These are phyloP conservation scores for Ascoidea asiatica DNA, from an alignment of 805 yeast genomes.

Conservation along the genomic window DNA sequence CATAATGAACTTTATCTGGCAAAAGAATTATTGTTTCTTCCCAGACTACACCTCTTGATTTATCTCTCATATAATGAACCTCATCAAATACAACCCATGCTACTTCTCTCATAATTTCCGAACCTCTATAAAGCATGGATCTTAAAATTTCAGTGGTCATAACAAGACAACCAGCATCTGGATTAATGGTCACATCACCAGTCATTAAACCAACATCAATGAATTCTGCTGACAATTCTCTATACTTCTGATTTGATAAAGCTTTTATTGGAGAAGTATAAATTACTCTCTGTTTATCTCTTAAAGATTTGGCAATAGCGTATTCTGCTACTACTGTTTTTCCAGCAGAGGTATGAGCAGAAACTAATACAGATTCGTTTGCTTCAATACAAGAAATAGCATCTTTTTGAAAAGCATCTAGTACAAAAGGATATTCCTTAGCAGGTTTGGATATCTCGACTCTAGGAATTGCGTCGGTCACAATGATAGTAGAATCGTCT, in stretches of 20 bases:
- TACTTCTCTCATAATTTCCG: slow-evolving; percentile 96
- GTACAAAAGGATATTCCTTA: slow-evolving; percentile 77
- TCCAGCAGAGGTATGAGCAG: slow-evolving; percentile 97
- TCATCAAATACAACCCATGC: slow-evolving; percentile 98
- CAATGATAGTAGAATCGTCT: background rate
- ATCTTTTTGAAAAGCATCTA: slow-evolving; percentile 97
- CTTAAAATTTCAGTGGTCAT: slow-evolving; percentile 98
- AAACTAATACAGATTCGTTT: slow-evolving; percentile 85
- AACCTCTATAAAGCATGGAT: slow-evolving; percentile 93
- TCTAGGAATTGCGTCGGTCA: background rate
- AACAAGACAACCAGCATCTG: slow-evolving; percentile 95
- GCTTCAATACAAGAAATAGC: slow-evolving; percentile 94
- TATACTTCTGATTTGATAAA: slow-evolving; percentile 82
- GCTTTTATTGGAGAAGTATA: slow-evolving; percentile 96
- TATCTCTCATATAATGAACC: slow-evolving; percentile 97
- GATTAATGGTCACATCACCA: slow-evolving; percentile 97
- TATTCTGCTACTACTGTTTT: slow-evolving; percentile 95
- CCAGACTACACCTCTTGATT: slow-evolving; percentile 98
- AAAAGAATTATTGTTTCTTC: slow-evolving; percentile 93
- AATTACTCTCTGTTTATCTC: slow-evolving; percentile 86
- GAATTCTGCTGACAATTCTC: slow-evolving; percentile 85
- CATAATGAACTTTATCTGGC: slow-evolving; percentile 93
- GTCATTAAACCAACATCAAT: slow-evolving; percentile 98
- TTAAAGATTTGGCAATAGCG: slow-evolving; percentile 89
- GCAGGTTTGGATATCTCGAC: slow-evolving; percentile 26